Base-by-base conservation (phyloP, 2,329 filamentous ascomycete genomes). In the Dothiorella sarmentorum region DNA sequence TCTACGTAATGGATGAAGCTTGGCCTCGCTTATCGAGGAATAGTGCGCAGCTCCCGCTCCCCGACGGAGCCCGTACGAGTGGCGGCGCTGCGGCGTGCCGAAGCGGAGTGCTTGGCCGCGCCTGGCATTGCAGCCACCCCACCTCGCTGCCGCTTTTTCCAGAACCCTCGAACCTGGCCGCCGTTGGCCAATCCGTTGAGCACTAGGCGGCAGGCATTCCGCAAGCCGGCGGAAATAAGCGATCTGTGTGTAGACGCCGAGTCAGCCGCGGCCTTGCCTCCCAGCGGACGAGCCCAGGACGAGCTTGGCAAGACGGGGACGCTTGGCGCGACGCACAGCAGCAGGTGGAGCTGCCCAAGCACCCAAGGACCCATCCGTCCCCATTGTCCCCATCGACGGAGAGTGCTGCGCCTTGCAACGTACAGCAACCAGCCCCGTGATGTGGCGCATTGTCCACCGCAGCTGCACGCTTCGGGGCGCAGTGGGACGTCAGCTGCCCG, bases 1-100 rank as follows among this genome's bases (percentile, higher is more conserved):
- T 53, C 49, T 53, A 53, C 49, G 49, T 53, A 53, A 53, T 53
- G 33, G 49, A 53, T 53, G 49, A 53, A 53, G 49, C 49, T 53
- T 53, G 49, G 49, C 49, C 35, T 53, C 49, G 49, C 49, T 53
- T 53, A 53, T 53, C 49, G 49, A 53, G 49, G 49, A 35, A 53
- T 53, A 53, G 49, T 20, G 49, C 45, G 49, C 35, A 40, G n/a
- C 49, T 40, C 49, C 49, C 49, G 49, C 49, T 29, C 49, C 43
- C 49, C 49, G 49, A 40, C 49, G 33, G 49, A 37, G 33, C 33
- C n/a, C 31, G 33, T 24, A 37, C 47, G 47, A n/a, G 47, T 37
- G 47, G 31, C 47, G 47, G 31, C 47, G 31, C 47, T 37, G 45
- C 42, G 42, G 42, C 42, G 42, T 45, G 42, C 42, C 42, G 43